Evolutionary conservation across 441 rosid genomes (phyloP), one percentile per base, ranked within the genome.

Genomic region (Cnidoscolus chayamansa): DNA sequence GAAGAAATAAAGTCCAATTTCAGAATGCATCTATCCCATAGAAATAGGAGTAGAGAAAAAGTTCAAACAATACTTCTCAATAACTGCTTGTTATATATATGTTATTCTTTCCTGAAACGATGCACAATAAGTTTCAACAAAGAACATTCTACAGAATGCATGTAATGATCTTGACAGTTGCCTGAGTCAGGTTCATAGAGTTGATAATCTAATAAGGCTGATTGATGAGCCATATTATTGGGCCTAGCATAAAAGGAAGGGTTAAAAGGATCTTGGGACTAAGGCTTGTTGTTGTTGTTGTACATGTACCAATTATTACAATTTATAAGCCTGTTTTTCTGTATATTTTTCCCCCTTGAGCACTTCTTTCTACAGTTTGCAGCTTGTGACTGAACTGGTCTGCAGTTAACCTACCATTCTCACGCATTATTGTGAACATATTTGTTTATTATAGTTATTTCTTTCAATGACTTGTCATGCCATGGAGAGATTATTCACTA

Each of bases 71-170:
- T 58, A 58, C 16, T 15, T 25, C 25, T 4, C 57, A 53, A 2
- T 51, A 40, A 37, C 54, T 20, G 71, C 30, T 54, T 57, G 37
- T 16, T 78, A n/a, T 54, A 1, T 50, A 70, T 62, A 40, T 6
- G 10, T 60, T 48, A 35, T 35, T 35, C 5, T 58, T 51, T 61
- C 74, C 80, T 84, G 79, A 78, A 68, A 79, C 70, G 17, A 25
- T 81, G 15, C 81, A 54, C n/a, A 57, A 8, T n/a, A 74, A 74
- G 25, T 76, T 78, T 45, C 83, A 62, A 67, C 3, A 77, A 75
- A 40, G 6, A 74, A 83, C 81, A 89, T 49, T 31, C 87, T 49
- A 82, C 84, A 30, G 19, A 3, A 60, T 40, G 43, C 60, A 0
- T n/a, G 9, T 54, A 8, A 40, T 40, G 45, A 40, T 40, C 13